Conservation (phyloP, 345 rosid species). For the Erucastrum elatum region DNA sequence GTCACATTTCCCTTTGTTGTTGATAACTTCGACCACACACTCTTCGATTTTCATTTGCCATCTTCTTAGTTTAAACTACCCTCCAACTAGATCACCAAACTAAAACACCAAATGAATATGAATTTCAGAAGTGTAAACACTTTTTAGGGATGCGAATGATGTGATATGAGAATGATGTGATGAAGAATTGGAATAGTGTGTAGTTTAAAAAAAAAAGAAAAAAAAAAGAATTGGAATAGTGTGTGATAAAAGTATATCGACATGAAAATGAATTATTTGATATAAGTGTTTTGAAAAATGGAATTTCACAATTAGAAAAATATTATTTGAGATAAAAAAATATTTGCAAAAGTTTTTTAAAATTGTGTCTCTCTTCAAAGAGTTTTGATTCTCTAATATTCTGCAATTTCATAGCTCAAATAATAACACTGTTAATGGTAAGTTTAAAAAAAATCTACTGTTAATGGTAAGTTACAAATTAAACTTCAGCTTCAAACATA, state of each 20-base stretch:
- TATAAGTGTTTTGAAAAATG: neutral
- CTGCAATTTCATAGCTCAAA: neutral
- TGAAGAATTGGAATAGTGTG: slow-evolving; percentile 11
- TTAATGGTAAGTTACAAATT: neutral
- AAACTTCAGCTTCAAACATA: slow-evolving; percentile 6
- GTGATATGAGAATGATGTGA: neutral
- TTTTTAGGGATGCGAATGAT: slow-evolving; percentile 24
- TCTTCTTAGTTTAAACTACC: slow-evolving; percentile 24
- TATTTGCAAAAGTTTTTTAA: neutral
- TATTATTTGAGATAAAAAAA: neutral
- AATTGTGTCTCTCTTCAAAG: neutral
- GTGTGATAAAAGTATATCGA: neutral
- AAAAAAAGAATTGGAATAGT: slow-evolving; percentile 12
- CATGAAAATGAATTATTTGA: slow-evolving; percentile 12
- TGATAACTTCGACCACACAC: slow-evolving; percentile 28
- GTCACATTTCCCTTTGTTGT: slow-evolving; percentile 31
- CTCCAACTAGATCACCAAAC: slow-evolving; percentile 33
- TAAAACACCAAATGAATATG: slow-evolving; percentile 19
- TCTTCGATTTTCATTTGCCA: slow-evolving; percentile 1
- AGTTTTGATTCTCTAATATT: neutral
- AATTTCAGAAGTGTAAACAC: slow-evolving; percentile 6
- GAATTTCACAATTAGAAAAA: neutral
- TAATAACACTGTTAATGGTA: neutral
- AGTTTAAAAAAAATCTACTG: neutral
- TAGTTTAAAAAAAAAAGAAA: no score